Evolutionary conservation across 495 filamentous ascomycete species (phyloP).

Genomic region (Parmelia sp.): DNA sequence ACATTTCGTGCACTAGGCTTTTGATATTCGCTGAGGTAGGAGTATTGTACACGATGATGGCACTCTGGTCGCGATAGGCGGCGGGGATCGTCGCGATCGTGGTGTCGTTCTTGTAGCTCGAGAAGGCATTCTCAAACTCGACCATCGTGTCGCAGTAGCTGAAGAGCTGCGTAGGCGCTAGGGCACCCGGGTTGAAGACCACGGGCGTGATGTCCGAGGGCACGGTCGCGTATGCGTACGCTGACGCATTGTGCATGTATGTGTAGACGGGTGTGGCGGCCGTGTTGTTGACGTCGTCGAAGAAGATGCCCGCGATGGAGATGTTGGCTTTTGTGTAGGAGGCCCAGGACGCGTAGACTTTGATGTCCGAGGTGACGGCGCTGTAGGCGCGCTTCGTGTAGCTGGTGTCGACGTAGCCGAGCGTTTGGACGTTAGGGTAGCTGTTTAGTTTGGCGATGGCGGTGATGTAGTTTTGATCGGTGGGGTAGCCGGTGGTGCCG

Average conservation of each 20-base stretch:
- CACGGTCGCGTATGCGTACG: slow-evolving; percentile 2
- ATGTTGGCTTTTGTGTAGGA: slow-evolving; percentile 30
- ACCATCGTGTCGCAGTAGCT: slow-evolving; percentile 19
- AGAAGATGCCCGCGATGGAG: slow-evolving; percentile 42
- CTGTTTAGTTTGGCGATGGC: slow-evolving; percentile 37
- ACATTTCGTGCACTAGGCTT: slow-evolving; percentile 21
- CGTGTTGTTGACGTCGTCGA: slow-evolving; percentile 38
- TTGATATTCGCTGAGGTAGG: slow-evolving; percentile 1
- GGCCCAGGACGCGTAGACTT: slow-evolving; percentile 39
- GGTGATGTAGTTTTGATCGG: slow-evolving; percentile 29
- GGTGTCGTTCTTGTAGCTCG: slow-evolving; percentile 1
- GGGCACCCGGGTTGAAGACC: slow-evolving; percentile 22
- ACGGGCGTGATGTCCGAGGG: slow-evolving; percentile 13
- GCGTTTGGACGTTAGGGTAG: slow-evolving; percentile 38
- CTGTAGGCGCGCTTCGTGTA: slow-evolving; percentile 30
- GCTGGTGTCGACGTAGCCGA: slow-evolving; percentile 46
- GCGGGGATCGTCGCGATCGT: slow-evolving; percentile 19
- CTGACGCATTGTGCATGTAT: slow-evolving; percentile 14
- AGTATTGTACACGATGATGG: slow-evolving; percentile 26
- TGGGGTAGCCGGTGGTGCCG: slow-evolving; percentile 29
- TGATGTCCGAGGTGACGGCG: slow-evolving; percentile 35
- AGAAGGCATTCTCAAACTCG: slow-evolving; percentile 15
- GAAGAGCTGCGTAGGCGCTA: slow-evolving; percentile 16
- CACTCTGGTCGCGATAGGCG: slow-evolving; percentile 5
- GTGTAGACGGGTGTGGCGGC: not conserved